Evolutionary conservation across 768 basidiomycete genomes (phyloP).

Genomic region (Lactarius sanguifluus): DNA sequence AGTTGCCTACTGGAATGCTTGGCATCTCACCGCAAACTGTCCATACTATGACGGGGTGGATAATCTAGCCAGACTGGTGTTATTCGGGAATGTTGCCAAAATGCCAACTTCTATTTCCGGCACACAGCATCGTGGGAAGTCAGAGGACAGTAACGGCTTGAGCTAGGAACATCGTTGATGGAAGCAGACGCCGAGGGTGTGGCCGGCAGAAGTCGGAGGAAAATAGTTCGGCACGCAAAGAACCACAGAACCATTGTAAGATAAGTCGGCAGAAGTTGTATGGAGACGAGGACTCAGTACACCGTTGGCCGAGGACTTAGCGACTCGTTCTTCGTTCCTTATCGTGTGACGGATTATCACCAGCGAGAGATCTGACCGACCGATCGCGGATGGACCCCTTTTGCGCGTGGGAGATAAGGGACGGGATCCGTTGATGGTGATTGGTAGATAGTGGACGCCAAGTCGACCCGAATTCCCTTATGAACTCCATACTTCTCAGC

Average conservation of each 20-base stretch:
- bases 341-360: neutral
- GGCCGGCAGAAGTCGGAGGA: neutral
- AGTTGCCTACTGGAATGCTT: neutral
- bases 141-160: neutral
- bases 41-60: neutral
- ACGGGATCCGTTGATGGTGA: conserved; percentile 4
- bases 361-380: neutral
- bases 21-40: neutral
- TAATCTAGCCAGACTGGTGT: neutral
- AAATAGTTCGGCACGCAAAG: neutral
- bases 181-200: neutral
- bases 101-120: neutral
- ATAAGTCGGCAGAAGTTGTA: neutral
- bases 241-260: neutral
- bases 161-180: neutral
- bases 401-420: conserved; percentile 4
- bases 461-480: conserved; percentile 2
- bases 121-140: neutral
- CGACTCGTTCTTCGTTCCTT: neutral
- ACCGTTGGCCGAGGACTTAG: neutral
- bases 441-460: conserved; percentile 23
- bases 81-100: neutral
- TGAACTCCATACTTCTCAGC: neutral
- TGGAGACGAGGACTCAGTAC: neutral
- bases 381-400: conserved; percentile 5